Evolutionary conservation across 2,329 filamentous ascomycete species (phyloP), one percentile per base, ranked within the genome.

Genomic region (Pestalotiopsis sp.): DNA sequence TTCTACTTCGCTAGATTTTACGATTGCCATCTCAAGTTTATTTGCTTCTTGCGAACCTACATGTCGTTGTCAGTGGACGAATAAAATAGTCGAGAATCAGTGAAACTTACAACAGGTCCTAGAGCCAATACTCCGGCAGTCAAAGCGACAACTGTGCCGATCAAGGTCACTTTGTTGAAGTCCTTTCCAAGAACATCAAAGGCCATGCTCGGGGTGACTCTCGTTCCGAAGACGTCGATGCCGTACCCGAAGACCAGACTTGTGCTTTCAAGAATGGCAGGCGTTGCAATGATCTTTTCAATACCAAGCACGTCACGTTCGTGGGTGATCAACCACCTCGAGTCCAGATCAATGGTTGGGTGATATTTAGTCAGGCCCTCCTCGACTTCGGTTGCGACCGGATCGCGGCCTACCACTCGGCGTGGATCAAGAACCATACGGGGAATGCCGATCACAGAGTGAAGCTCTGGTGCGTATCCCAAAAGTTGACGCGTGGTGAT

Each of bases 111-210:
- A 88, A 98, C 90, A 36, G 96, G 96, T 66, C 91, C 91, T 76
- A 98, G 84, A 68, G 93, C 88, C 72, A 91, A 80, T 17, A 97
- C 95, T 60, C 94, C 94, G 52, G 88, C 86, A 60, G 88, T 88
- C 73, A 98, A 85, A 20, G 93, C 95, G 56, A 92, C 84, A 49
- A 99, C 94, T 0, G 96, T 99, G 17, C 88, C 85, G 49, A 98
- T 80, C 77, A 99, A 88, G 74, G 94, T 92, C 68, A 94, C 78
- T 84, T 97, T 98, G 78, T 95, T 96, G 80, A 99, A 99, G 2
- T 93, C 93, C 81, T 94, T 96, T 71, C 94, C 96, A 17, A 99
- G 83, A 57, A 98, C 90, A 82, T 99, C 96, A 80, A 99, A 99
- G 17, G 92, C 88, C 74, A 92, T 90, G 80, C 94, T 97, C 0